A percentile compares a stretch with the other conserved stretches of the same genome.
Conservation (phyloP, 1,139 yeast genomes). For the Geotrichum candidum region DNA sequence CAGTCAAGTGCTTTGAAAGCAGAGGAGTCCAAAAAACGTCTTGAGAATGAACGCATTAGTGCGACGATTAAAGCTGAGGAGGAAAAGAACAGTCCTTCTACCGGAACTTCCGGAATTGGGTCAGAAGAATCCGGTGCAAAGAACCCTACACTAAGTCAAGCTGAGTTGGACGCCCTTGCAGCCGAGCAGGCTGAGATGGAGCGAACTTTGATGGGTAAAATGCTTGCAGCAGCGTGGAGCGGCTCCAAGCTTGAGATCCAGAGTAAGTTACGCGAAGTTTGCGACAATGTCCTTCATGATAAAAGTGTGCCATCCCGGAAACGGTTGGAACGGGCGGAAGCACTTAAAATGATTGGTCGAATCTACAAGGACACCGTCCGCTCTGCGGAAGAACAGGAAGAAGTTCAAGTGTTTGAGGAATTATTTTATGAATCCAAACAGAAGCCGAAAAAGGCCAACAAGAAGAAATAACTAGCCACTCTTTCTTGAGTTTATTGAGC, state of each 20-base stretch:
- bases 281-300: conserved; percentile 65
- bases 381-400: conserved; percentile 82
- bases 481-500: background rate
- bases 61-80: background rate
- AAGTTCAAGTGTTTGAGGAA: conserved; percentile 84
- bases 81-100: background rate
- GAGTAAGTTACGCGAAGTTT: conserved; percentile 77
- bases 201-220: conserved; percentile 79
- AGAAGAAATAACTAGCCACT: conserved; percentile 12
- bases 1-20: conserved; percentile 54
- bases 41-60: conserved; percentile 38
- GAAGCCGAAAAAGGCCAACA: conserved; percentile 41
- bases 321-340: conserved; percentile 73
- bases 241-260: conserved; percentile 88
- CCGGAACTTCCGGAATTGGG: background rate
- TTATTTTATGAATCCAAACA: conserved; percentile 88
- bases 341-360: conserved; percentile 66
- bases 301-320: conserved; percentile 52
- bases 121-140: conserved; percentile 57
- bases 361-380: conserved; percentile 63
- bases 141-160: conserved; percentile 27
- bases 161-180: conserved; percentile 39
- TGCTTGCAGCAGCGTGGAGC: conserved; percentile 91
- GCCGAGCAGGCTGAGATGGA: conserved; percentile 83
- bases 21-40: conserved; percentile 35